phyloP scores from a whole-genome alignment of 2,329 filamentous ascomycete genomes.

The Alternaria viburni region DNA sequence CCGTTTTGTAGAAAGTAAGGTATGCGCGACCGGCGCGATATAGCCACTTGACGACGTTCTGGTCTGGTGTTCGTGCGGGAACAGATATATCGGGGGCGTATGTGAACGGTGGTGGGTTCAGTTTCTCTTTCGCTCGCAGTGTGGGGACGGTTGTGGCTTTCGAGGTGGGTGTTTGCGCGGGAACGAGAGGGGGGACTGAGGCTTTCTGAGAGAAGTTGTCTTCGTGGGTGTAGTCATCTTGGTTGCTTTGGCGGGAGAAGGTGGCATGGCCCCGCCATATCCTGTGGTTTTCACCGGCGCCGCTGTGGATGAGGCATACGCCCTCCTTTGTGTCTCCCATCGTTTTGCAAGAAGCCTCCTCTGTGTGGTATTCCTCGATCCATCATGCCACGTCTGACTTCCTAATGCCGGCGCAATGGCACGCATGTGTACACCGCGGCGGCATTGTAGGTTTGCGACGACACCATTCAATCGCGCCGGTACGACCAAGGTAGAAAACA shows the following conservation, averaged over 20 bases:
- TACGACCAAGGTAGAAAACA: conserved; percentile 8
- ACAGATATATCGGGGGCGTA: conserved; percentile 73
- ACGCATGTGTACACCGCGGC: conserved; percentile 7
- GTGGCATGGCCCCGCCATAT: conserved; percentile 6
- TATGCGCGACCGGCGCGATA: conserved; percentile 76
- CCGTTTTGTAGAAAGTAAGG: conserved; percentile 84
- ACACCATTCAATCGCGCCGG: not conserved
- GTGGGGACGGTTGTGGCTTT: conserved; percentile 8
- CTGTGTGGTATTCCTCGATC: conserved; percentile 2
- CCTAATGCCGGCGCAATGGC: conserved; percentile 10
- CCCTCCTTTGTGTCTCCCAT: not conserved
- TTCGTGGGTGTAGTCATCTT: conserved; percentile 8
- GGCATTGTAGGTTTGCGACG: conserved; percentile 13
- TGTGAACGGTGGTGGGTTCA: conserved; percentile 77
- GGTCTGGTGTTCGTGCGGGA: conserved; percentile 60
- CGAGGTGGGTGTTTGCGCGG: not conserved
- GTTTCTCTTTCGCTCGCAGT: conserved; percentile 22
- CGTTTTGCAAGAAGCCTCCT: not conserved
- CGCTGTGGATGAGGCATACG: conserved; percentile 12
- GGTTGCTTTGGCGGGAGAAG: conserved; percentile 11
- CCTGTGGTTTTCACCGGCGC: conserved; percentile 6
- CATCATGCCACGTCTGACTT: conserved; percentile 12
- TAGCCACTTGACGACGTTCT: conserved; percentile 60
- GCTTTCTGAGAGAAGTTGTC: not conserved
- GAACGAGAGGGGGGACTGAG: not conserved